Conservation (phyloP, 1,139 yeast species). For the Pichia sp. region DNA sequence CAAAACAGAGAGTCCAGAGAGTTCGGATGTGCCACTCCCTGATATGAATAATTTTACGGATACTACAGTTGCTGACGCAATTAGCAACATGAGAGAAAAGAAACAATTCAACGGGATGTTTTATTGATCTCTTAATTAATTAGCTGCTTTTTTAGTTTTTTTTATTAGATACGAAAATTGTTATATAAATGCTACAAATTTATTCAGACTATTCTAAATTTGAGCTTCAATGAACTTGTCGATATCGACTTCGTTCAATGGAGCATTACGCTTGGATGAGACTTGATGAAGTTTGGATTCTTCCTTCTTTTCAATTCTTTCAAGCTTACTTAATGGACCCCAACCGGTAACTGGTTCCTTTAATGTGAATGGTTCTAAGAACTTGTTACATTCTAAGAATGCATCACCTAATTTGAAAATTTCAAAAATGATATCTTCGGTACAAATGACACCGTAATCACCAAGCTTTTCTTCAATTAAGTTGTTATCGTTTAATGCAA, state of each 20-base stretch:
- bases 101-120: not conserved
- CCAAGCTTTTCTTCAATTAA: constrained; percentile 72
- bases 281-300: constrained; percentile 42
- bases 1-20: too few relatives aligned
- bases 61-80: not conserved
- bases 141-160: too few relatives aligned
- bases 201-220: constrained; percentile 47
- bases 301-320: constrained; percentile 45
- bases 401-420: constrained; percentile 59
- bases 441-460: constrained; percentile 68
- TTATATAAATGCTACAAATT: not conserved
- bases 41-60: too few relatives aligned
- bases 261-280: constrained; percentile 63
- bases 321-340: constrained; percentile 59
- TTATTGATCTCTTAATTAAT: too few relatives aligned
- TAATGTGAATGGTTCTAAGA: constrained; percentile 68
- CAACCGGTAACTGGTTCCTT: constrained; percentile 72
- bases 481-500: constrained; percentile 66
- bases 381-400: constrained; percentile 56
- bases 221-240: constrained; percentile 64
- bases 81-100: not conserved
- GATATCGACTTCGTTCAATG: constrained; percentile 66
- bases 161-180: not conserved
- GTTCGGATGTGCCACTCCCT: too few relatives aligned
- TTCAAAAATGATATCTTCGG: constrained; percentile 77